Evolutionary conservation across 495 filamentous ascomycete genomes (phyloP).

Genomic region (Hypoxylon fragiforme): DNA sequence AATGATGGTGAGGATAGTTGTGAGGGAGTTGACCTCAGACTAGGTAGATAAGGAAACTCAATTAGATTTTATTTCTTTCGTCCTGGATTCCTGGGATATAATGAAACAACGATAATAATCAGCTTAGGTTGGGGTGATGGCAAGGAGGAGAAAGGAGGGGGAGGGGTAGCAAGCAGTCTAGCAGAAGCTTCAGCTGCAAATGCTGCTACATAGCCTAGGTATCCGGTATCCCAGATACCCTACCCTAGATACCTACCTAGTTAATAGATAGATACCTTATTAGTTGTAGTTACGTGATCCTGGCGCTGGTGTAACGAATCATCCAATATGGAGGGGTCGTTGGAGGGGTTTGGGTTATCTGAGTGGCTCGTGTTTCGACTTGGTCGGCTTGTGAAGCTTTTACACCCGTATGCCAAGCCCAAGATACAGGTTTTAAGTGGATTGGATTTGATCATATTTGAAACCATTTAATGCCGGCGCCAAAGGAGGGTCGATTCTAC

Average conservation of each 20-base stretch:
- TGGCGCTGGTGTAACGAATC: conserved; percentile 23
- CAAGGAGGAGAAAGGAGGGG: conserved; percentile 29
- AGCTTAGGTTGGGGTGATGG: not conserved
- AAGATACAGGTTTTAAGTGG: conserved; percentile 26
- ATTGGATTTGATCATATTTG: conserved; percentile 29
- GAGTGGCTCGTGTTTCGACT: conserved; percentile 23
- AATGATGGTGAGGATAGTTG: conserved; percentile 1
- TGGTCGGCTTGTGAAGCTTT: conserved; percentile 23
- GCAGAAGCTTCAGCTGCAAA: too few species aligned
- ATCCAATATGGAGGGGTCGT: conserved; percentile 23
- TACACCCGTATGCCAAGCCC: conserved; percentile 26
- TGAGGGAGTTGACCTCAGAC: conserved; percentile 3
- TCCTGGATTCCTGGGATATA: too few species aligned
- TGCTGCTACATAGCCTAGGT: conserved; percentile 18
- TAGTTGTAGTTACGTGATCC: conserved; percentile 15
- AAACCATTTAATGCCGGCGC: conserved; percentile 28
- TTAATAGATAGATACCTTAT: not conserved
- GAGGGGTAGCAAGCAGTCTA: conserved; percentile 31
- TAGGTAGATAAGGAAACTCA: not conserved
- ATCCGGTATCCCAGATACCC: too few species aligned
- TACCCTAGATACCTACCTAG: too few species aligned
- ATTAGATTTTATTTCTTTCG: too few species aligned
- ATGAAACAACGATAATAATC: too few species aligned
- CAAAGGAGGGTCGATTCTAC: not conserved
- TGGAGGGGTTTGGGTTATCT: conserved; percentile 8